These are phyloP conservation scores for Leccinum variabile DNA, from an alignment of 1,284 basidiomycete genomes.

Conservation along the genomic window DNA sequence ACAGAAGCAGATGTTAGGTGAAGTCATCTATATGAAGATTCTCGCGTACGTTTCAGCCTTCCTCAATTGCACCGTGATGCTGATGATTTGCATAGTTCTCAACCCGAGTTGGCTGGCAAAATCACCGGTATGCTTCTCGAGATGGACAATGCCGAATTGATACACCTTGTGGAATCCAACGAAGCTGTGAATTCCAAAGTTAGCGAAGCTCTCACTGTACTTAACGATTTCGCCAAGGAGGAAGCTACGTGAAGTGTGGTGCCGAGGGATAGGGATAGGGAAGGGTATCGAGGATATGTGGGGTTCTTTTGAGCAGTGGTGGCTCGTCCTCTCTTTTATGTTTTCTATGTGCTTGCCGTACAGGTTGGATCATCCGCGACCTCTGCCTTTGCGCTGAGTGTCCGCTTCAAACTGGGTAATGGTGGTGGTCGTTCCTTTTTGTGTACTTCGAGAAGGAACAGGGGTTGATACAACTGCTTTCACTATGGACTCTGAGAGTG, in stretches of 20 bases:
- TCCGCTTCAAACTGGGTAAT: slow-evolving; percentile 41
- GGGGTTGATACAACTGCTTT: slow-evolving; percentile 49
- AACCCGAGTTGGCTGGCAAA: slow-evolving; percentile 92
- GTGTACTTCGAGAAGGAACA: slow-evolving; percentile 61
- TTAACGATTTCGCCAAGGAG: slow-evolving; percentile 74
- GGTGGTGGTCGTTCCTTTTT: slow-evolving; percentile 56
- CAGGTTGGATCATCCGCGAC: slow-evolving; percentile 38
- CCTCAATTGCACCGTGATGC: slow-evolving; percentile 31
- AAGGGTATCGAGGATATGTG: slow-evolving; percentile 13
- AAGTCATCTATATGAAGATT: slow-evolving; percentile 90
- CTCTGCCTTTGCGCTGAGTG: slow-evolving; percentile 36
- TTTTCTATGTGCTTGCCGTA: slow-evolving; percentile 21
- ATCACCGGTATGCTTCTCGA: slow-evolving; percentile 97
- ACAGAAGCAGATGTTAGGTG: slow-evolving; percentile 97
- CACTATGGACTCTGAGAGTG: slow-evolving; percentile 3
- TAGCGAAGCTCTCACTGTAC: slow-evolving; percentile 80
- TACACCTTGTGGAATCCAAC: slow-evolving; percentile 79
- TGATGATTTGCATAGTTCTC: slow-evolving; percentile 44
- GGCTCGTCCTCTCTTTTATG: slow-evolving; percentile 36
- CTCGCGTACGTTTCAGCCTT: slow-evolving; percentile 55
- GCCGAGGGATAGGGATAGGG: background rate
- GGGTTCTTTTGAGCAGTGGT: slow-evolving; percentile 29
- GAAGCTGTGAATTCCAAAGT: slow-evolving; percentile 88
- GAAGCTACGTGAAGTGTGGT: slow-evolving; percentile 29
- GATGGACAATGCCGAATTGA: slow-evolving; percentile 92